Evolutionary conservation across 1,284 basidiomycete species (phyloP).

Genomic region (Abortiporus biennis): DNA sequence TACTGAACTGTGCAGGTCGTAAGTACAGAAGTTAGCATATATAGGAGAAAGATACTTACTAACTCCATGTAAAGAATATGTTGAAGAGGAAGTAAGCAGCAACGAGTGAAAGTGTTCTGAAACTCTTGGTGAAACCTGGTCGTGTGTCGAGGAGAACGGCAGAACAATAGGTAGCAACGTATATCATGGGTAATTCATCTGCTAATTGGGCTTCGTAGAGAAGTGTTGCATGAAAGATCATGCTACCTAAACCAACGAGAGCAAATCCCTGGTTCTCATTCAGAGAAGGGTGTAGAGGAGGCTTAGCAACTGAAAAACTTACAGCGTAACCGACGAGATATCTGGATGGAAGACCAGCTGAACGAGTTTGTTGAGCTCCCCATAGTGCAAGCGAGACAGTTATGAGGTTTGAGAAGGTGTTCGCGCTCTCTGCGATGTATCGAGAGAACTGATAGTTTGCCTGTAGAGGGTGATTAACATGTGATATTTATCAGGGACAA

Average conservation of each 20-base stretch:
- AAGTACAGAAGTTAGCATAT: not conserved
- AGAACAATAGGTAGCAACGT: conserved; percentile 46
- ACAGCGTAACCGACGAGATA: conserved; percentile 49
- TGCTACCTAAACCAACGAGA: conserved; percentile 57
- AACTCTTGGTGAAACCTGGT: conserved; percentile 39
- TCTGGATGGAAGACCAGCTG: conserved; percentile 41
- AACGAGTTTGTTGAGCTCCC: conserved; percentile 32
- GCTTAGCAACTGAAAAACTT: conserved; percentile 12
- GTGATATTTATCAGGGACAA: conserved; percentile 6
- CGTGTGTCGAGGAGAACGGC: conserved; percentile 53
- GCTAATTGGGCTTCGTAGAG: conserved; percentile 62
- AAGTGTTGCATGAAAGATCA: conserved; percentile 66
- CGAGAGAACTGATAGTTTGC: conserved; percentile 67
- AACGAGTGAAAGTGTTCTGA: conserved; percentile 30
- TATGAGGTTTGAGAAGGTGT: conserved; percentile 57
- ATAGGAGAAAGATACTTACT: conserved; percentile 37
- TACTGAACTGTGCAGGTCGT: conserved; percentile 31
- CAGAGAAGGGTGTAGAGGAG: not conserved
- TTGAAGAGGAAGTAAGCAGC: conserved; percentile 43
- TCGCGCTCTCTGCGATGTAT: conserved; percentile 64
- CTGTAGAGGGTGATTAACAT: conserved; percentile 25
- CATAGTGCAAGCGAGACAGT: conserved; percentile 44
- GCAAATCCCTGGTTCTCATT: conserved; percentile 42
- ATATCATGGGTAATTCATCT: conserved; percentile 70
- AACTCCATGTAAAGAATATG: conserved; percentile 53